Percentiles rank a stretch among this genome's conserved stretches.
Evolutionary conservation across 805 yeast genomes (phyloP).

Genomic region (Saccharomycopsis sp.): DNA sequence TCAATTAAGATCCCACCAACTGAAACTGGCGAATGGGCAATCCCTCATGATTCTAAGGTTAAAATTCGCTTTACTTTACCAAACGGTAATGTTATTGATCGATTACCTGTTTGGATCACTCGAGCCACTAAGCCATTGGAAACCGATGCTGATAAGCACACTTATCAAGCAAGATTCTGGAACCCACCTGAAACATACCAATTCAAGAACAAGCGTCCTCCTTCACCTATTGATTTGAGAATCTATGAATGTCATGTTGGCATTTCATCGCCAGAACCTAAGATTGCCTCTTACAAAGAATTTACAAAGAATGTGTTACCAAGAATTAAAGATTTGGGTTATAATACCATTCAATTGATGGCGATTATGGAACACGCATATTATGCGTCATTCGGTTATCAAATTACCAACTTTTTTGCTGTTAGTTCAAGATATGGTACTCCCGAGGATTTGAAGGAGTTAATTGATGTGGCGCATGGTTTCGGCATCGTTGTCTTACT

Average conservation of each 20-base stretch:
- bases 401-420: constrained; percentile 88
- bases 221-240: constrained; percentile 43
- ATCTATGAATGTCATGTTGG: constrained; percentile 96
- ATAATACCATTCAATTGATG: constrained; percentile 92
- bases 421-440: constrained; percentile 86
- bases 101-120: constrained; percentile 85
- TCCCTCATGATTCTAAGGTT: constrained; percentile 75
- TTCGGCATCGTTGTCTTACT: constrained; percentile 79
- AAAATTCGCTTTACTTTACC: constrained; percentile 61
- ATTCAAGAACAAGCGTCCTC: constrained; percentile 63
- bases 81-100: constrained; percentile 59
- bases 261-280: constrained; percentile 85
- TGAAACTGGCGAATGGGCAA: constrained; percentile 47
- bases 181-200: constrained; percentile 58
- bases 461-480: constrained; percentile 87
- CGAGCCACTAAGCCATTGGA: constrained; percentile 69
- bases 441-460: constrained; percentile 88
- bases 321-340: constrained; percentile 76
- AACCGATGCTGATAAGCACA: constrained; percentile 28
- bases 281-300: constrained; percentile 77
- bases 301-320: constrained; percentile 79
- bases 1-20: constrained; percentile 42
- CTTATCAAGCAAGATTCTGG: constrained; percentile 91
- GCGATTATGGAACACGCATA: constrained; percentile 99
- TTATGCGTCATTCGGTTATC: constrained; percentile 97